Percentiles rank a stretch among this genome's conserved stretches.
These are phyloP conservation scores for Protomyces arabidopsidicola DNA, from an alignment of 1,139 yeast genomes.

Conservation along the genomic window DNA sequence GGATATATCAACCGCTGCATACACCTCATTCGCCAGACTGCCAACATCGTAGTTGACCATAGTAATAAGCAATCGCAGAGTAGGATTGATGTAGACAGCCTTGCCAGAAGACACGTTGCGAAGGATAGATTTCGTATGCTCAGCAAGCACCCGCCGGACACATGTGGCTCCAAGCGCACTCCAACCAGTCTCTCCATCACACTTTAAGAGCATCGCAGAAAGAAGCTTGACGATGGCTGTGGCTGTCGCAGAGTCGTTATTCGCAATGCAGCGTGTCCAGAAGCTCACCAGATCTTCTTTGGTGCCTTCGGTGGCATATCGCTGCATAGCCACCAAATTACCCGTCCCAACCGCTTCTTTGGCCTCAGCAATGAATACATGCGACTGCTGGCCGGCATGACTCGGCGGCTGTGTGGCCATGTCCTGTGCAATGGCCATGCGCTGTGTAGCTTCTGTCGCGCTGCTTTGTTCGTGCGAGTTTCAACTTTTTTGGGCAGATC, in stretches of 20 bases:
- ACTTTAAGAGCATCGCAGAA: conserved; percentile 32
- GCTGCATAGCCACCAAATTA: background rate
- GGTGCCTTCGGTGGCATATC: background rate
- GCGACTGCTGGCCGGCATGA: background rate
- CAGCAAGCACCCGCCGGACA: conserved; percentile 49
- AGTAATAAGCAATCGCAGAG: conserved; percentile 52
- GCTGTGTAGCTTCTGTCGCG: background rate
- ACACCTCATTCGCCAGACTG: conserved; percentile 51
- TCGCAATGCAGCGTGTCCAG: background rate
- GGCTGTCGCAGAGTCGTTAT: conserved; percentile 4
- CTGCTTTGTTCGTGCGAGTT: background rate
- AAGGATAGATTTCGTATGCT: conserved; percentile 60
- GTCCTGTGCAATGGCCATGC: background rate
- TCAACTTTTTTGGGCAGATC: background rate
- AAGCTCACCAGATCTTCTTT: background rate
- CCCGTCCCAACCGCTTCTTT: background rate
- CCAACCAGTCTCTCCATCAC: conserved; percentile 34
- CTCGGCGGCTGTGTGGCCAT: background rate
- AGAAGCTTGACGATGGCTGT: conserved; percentile 8
- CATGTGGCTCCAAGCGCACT: conserved; percentile 45
- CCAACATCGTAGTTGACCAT: conserved; percentile 52
- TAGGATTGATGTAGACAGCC: conserved; percentile 59
- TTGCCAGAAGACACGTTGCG: conserved; percentile 60
- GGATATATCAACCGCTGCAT: conserved; percentile 64
- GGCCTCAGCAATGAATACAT: background rate